These are phyloP conservation scores for Amanita phalloides DNA, from an alignment of 768 basidiomycete genomes.

Conservation along the genomic window DNA sequence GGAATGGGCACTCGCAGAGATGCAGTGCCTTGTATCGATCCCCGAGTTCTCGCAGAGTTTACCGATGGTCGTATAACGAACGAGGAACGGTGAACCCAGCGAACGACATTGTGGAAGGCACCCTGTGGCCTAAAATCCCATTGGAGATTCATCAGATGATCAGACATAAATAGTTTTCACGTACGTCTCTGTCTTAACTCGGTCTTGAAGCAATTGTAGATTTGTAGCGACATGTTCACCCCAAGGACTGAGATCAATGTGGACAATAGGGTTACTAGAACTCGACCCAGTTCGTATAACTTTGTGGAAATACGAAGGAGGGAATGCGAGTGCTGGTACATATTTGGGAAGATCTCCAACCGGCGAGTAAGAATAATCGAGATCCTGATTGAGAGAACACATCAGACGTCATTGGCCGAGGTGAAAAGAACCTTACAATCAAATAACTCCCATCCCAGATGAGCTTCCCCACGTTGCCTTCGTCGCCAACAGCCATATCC, in stretches of 20 bases:
- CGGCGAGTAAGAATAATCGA: constrained; percentile 73
- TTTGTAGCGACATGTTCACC: constrained; percentile 66
- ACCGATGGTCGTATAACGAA: constrained; percentile 52
- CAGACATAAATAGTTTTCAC: constrained; percentile 14
- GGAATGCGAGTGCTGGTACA: constrained; percentile 68
- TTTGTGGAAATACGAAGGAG: constrained; percentile 85
- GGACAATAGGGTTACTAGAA: constrained; percentile 49
- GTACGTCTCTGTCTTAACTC: constrained; percentile 72
- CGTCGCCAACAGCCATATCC: constrained; percentile 81
- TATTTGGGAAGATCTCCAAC: constrained; percentile 74
- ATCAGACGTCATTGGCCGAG: constrained; percentile 6
- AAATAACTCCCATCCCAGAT: constrained; percentile 88
- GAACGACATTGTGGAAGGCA: constrained; percentile 67
- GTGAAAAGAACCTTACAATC: constrained; percentile 41
- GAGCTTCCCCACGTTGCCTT: constrained; percentile 74
- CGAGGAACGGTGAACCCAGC: constrained; percentile 76
- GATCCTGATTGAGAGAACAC: constrained; percentile 39
- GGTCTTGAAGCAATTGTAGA: constrained; percentile 67
- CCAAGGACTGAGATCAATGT: constrained; percentile 72
- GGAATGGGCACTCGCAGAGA: constrained; percentile 37
- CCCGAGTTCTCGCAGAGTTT: constrained; percentile 19
- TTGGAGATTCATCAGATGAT: constrained; percentile 5
- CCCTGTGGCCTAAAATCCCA: constrained; percentile 58
- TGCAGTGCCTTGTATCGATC: constrained; percentile 16
- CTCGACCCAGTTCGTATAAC: constrained; percentile 57